Evolutionary conservation across 2,329 filamentous ascomycete species (phyloP), one percentile per base, ranked within the genome.

Genomic region (Hymenoscyphus albidus): DNA sequence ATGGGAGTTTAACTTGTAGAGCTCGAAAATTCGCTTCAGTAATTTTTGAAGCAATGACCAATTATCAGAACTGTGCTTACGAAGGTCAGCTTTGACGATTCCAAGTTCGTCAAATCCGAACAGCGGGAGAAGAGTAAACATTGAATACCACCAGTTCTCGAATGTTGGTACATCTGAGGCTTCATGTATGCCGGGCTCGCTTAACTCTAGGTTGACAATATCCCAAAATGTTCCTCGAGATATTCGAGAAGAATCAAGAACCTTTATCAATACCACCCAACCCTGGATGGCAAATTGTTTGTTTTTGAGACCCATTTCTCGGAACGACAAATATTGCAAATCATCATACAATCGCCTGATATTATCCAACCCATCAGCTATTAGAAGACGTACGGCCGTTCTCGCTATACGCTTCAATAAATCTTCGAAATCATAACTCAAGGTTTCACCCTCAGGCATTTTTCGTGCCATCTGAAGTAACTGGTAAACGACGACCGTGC

Each of bases 101-200:
- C 88, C 88, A 13, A 73, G 70, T 60, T 80, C 78, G 69, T 87
- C 82, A 69, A 90, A 86, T 65, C 88, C 86, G 31, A 79, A 78
- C 0, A 90, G 76, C 0, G 88, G 87, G 7, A 90, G 77, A 2
- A 90, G 77, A 0, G 81, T 80, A 68, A 89, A 89, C 73, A 88
- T 76, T 22, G 77, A 78, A 63, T 80, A 78, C 88, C 88, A 90
- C 3, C 83, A 70, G 10, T 74, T 74, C 73, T 90, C 88, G 59
- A 88, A 80, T 1, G 74, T 70, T 16, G 77, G 76, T 7, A 79
- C 80, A 69, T 88, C 79, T 1, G 70, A 71, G 18, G 71, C 64
- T 27, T 77, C 76, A 2, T 75, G 74, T 1, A 76, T 69, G 27
- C 76, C 74, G 1, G 77, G 68, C 16, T 72, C 70, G 2, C 79